Conservation (phyloP, 352 stramenopile species). For the Phytophthora sojae region DNA sequence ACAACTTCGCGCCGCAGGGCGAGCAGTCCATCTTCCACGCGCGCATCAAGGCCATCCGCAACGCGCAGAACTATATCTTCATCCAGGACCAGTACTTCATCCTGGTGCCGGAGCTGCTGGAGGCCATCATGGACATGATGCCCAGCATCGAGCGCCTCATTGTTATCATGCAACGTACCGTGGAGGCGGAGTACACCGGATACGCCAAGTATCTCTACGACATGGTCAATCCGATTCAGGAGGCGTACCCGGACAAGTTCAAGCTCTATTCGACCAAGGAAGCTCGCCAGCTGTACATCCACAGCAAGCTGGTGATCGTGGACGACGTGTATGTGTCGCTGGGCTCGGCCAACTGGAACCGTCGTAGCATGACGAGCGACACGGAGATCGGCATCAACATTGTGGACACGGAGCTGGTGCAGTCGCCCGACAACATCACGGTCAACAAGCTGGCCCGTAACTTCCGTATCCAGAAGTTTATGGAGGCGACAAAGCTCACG, state of each 20-base stretch:
- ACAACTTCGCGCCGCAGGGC: conserved; percentile 58
- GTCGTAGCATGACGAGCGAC: conserved; percentile 84
- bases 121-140: conserved; percentile 44
- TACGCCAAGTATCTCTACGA: conserved; percentile 77
- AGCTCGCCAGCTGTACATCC: conserved; percentile 39
- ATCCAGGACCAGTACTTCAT: conserved; percentile 78
- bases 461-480: conserved; percentile 68
- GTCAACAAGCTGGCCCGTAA: conserved; percentile 48
- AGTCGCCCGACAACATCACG: conserved; percentile 48
- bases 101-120: conserved; percentile 54
- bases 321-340: too few relatives aligned
- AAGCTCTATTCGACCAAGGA: conserved; percentile 65
- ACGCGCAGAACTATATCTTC: conserved; percentile 62
- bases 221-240: conserved; percentile 62
- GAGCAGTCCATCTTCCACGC: conserved; percentile 62
- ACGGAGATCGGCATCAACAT: conserved; percentile 69
- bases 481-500: conserved; percentile 50
- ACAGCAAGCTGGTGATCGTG: conserved; percentile 80
- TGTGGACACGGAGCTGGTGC: conserved; percentile 50
- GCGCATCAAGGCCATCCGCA: conserved; percentile 55
- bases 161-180: conserved; percentile 50
- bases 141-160: conserved; percentile 43
- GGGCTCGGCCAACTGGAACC: conserved; percentile 94
- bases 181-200: conserved; percentile 40
- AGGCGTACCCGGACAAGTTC: conserved; percentile 63